Conservation (phyloP, 306 rosid genomes). For the Trichosanthes truncata region DNA sequence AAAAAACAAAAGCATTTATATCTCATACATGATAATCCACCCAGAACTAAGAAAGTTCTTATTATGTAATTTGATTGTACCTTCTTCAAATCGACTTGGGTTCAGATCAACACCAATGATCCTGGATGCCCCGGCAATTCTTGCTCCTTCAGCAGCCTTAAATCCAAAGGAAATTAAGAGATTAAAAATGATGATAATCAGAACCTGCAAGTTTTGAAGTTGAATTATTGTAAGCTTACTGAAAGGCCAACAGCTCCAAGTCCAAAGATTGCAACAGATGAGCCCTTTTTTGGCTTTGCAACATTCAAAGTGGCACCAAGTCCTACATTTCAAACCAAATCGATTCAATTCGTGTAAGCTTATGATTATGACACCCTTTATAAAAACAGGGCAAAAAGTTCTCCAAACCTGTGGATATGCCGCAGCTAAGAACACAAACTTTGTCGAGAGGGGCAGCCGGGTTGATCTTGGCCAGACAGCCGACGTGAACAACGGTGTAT, state of each 20-base stretch:
- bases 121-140: slow-evolving; percentile 64
- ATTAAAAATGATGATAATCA: neutral
- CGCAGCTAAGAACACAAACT: slow-evolving; percentile 86
- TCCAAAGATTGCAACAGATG: slow-evolving; percentile 75
- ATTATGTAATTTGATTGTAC: slow-evolving; percentile 17
- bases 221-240: slow-evolving; percentile 29
- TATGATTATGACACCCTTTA: neutral
- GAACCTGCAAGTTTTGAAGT: neutral
- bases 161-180: neutral
- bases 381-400: neutral
- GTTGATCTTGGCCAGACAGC: slow-evolving; percentile 76
- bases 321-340: slow-evolving; percentile 28
- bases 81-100: slow-evolving; percentile 58
- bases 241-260: slow-evolving; percentile 94
- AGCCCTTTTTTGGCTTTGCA: slow-evolving; percentile 77
- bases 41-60: neutral
- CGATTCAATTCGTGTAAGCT: neutral
- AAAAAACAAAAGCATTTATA: neutral
- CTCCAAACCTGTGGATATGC: slow-evolving; percentile 69
- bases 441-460: slow-evolving; percentile 88
- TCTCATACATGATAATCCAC: neutral
- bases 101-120: slow-evolving; percentile 84
- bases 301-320: slow-evolving; percentile 83
- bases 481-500: slow-evolving; percentile 68
- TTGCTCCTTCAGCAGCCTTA: slow-evolving; percentile 88